These are phyloP conservation scores for Telfairia occidentalis DNA, from an alignment of 331 rosid species.

Conservation along the genomic window DNA sequence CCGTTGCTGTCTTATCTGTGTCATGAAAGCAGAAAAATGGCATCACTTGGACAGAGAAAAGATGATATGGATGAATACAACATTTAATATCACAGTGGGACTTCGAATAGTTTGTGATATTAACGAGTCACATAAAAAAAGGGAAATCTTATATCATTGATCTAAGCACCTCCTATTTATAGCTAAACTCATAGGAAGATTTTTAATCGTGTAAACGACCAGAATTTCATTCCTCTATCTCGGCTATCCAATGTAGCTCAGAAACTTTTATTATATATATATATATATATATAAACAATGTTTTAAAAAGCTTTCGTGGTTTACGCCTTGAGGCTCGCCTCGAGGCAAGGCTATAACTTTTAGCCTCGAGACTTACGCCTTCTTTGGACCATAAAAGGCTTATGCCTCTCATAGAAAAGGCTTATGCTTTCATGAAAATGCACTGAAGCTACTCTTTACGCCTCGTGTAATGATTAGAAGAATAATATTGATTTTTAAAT, in stretches of 20 bases:
- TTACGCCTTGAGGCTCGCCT: no score
- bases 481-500: no score
- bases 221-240: not conserved
- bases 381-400: no score
- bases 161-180: not conserved
- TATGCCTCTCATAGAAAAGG: no score
- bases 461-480: no score
- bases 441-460: no score
- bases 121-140: not conserved
- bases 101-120: not conserved
- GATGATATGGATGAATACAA: not conserved
- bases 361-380: no score
- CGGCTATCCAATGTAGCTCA: not conserved
- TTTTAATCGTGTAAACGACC: not conserved
- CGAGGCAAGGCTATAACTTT: no score
- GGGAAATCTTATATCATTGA: not conserved
- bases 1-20: slow-evolving; percentile 73
- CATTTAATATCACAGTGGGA: not conserved
- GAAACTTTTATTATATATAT: not conserved
- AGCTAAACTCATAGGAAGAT: not conserved
- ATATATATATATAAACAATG: no score
- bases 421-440: no score
- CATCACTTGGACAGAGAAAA: slow-evolving; percentile 11
- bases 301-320: no score
- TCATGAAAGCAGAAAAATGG: slow-evolving; percentile 18